These are phyloP conservation scores for Ocimum tenuiflorum DNA, from an alignment of 257 asterid genomes.

Conservation along the genomic window DNA sequence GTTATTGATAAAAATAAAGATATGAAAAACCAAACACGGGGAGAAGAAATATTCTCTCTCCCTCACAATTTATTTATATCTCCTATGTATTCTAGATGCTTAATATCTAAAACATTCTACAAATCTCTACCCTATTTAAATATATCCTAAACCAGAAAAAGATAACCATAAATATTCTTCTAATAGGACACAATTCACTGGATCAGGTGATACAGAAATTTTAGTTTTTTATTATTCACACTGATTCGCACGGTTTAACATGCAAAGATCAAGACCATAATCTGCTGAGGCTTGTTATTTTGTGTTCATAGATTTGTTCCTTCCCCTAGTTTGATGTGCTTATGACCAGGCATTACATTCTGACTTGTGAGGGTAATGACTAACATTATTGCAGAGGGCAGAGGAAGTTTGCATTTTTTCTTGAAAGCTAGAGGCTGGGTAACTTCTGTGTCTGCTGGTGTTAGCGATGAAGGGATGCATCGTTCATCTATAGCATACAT, in stretches of 20 bases:
- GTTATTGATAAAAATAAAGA: too few relatives aligned
- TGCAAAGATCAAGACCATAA: background rate
- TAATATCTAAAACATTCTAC: too few relatives aligned
- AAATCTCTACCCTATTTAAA: too few relatives aligned
- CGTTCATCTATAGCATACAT: conserved; percentile 77
- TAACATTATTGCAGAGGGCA: conserved; percentile 75
- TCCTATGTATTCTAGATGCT: too few relatives aligned
- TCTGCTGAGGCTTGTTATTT: background rate
- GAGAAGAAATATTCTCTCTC: too few relatives aligned
- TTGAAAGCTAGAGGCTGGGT: conserved; percentile 83
- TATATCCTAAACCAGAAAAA: too few relatives aligned
- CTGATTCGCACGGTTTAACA: background rate
- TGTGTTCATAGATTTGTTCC: background rate
- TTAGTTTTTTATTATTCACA: background rate
- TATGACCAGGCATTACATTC: conserved; percentile 8
- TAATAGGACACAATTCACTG: conserved; percentile 1
- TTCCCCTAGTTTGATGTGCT: conserved; percentile 6
- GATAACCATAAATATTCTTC: too few relatives aligned
- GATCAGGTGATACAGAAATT: background rate
- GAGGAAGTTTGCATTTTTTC: conserved; percentile 80
- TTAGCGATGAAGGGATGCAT: conserved; percentile 85
- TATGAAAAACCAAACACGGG: too few relatives aligned
- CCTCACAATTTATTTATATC: too few relatives aligned
- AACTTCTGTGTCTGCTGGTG: conserved; percentile 91
- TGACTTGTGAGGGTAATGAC: conserved; percentile 12